phyloP scores from a whole-genome alignment of 495 filamentous ascomycete species.

The Lineolata rhizophorae region DNA sequence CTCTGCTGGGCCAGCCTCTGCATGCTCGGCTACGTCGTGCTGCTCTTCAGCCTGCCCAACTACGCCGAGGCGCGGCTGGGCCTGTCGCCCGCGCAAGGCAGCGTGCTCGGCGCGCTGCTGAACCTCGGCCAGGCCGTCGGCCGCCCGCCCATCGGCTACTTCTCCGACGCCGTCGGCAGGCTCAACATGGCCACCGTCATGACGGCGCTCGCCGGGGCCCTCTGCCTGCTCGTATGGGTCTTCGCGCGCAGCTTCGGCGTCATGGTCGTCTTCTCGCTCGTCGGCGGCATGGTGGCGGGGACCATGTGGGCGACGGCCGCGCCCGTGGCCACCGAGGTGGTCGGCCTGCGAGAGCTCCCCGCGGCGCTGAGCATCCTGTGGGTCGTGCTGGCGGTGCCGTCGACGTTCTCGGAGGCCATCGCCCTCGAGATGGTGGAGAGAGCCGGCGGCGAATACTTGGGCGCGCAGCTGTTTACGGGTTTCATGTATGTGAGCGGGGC shows the following conservation, averaged over 20 bases:
- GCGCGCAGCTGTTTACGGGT: conserved; percentile 43
- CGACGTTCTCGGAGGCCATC: conserved; percentile 56
- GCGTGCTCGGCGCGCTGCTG: conserved; percentile 46
- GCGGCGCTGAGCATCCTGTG: conserved; percentile 55
- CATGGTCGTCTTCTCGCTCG: conserved; percentile 46
- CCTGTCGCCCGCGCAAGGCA: conserved; percentile 40
- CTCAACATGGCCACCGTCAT: conserved; percentile 42
- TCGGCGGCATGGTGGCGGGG: conserved; percentile 48
- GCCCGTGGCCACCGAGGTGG: conserved; percentile 58
- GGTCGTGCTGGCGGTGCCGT: conserved; percentile 48
- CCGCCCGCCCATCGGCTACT: conserved; percentile 42
- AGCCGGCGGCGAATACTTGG: conserved; percentile 28
- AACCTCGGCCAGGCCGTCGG: conserved; percentile 45
- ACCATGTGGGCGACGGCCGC: conserved; percentile 53
- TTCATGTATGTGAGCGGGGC: conserved; percentile 42
- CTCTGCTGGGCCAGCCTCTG: conserved; percentile 47
- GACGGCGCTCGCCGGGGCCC: conserved; percentile 35
- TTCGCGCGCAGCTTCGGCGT: conserved; percentile 40
- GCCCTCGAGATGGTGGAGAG: conserved; percentile 37
- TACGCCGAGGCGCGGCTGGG: conserved; percentile 39
- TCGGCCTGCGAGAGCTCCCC: conserved; percentile 50
- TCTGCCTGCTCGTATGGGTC: conserved; percentile 48
- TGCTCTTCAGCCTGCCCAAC: conserved; percentile 51
- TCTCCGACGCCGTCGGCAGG: conserved; percentile 41
- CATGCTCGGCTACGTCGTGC: conserved; percentile 49